These are phyloP conservation scores for Tulasnella sp. DNA, from an alignment of 768 basidiomycete genomes.

Conservation along the genomic window DNA sequence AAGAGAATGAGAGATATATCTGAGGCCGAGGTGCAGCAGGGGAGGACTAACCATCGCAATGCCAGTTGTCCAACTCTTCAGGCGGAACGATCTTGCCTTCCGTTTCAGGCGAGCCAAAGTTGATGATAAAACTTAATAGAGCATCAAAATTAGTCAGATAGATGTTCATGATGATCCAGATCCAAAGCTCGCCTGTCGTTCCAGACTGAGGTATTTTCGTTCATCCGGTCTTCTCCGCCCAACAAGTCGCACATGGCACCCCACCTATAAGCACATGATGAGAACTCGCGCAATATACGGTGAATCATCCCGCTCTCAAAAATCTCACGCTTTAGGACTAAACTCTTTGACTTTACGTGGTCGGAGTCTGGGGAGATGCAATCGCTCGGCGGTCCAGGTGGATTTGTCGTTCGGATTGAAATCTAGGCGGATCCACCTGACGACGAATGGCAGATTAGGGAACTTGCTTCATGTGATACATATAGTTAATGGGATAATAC, in stretches of 20 bases:
- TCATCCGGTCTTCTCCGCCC: conserved; percentile 52
- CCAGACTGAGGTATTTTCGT: conserved; percentile 43
- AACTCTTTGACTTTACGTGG: conserved; percentile 42
- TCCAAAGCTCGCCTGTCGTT: conserved; percentile 32
- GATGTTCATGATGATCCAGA: not conserved
- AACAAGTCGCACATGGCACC: conserved; percentile 52
- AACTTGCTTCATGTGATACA: not conserved
- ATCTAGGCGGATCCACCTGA: conserved; percentile 21
- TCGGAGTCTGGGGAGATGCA: conserved; percentile 50
- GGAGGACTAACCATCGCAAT: conserved; percentile 30
- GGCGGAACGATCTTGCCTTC: conserved; percentile 43
- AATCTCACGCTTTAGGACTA: conserved; percentile 42
- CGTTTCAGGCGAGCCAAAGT: conserved; percentile 45
- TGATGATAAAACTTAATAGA: conserved; percentile 47
- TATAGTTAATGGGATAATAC: conserved; percentile 4
- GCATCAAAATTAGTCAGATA: not conserved
- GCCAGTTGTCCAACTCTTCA: conserved; percentile 52
- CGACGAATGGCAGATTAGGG: not conserved
- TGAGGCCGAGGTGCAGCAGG: not conserved
- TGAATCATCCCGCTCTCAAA: not conserved
- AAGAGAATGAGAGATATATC: not conserved
- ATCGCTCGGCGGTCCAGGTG: conserved; percentile 44
- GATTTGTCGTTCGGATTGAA: conserved; percentile 45
- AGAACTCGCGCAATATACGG: not conserved
- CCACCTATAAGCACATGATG: conserved; percentile 39